A percentile compares a stretch with the other conserved stretches of the same genome.
Evolutionary conservation across 331 rosid species (phyloP).

Genomic region (Cydonia oblonga): DNA sequence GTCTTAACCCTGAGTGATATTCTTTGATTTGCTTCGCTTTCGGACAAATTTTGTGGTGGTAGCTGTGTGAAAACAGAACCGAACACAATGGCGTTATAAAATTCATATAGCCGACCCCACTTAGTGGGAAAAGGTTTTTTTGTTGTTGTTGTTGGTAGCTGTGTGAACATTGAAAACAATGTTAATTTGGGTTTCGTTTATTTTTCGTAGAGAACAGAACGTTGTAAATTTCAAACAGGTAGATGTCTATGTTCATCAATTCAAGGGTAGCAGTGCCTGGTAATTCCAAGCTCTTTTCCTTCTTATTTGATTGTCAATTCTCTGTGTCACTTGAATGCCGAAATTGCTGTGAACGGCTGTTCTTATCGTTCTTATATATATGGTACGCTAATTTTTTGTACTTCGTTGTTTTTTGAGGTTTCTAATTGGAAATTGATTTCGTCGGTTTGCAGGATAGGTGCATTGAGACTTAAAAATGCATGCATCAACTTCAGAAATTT

Average conservation of each 20-base stretch:
- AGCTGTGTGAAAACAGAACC: background rate
- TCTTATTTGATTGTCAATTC: background rate
- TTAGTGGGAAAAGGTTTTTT: too few relatives aligned
- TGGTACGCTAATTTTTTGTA: background rate
- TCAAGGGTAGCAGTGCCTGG: conserved; percentile 82
- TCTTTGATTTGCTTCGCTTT: background rate
- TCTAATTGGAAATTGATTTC: background rate
- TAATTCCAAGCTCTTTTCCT: conserved; percentile 9
- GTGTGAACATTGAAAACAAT: background rate
- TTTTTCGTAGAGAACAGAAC: conserved; percentile 33
- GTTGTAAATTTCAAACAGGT: conserved; percentile 59
- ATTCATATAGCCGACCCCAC: too few relatives aligned
- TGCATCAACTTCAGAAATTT: conserved; percentile 44
- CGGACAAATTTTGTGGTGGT: background rate
- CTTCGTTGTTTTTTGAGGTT: background rate
- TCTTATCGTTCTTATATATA: too few relatives aligned
- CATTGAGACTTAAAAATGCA: conserved; percentile 43
- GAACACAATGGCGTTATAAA: too few relatives aligned
- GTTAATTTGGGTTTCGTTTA: background rate
- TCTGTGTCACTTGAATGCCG: background rate
- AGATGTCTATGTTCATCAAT: conserved; percentile 69
- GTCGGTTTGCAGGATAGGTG: conserved; percentile 53
- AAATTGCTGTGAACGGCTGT: too few relatives aligned
- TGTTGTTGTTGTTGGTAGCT: too few relatives aligned
- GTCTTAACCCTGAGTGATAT: background rate